Conservation (phyloP, 192 early-diverging fungal genomes). For the Coemansia sp. region DNA sequence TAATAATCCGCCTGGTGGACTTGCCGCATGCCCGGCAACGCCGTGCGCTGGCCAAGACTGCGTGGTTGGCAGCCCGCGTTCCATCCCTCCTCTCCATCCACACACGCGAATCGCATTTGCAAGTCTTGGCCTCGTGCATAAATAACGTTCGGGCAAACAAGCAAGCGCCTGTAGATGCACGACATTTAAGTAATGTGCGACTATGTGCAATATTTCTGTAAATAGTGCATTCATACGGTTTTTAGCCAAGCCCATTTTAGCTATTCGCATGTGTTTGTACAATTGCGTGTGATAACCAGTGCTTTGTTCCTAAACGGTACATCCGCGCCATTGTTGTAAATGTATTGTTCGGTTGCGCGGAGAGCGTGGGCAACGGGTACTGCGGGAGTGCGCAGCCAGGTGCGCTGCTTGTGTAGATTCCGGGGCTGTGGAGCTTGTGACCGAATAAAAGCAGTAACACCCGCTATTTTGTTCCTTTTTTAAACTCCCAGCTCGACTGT, state of each 20-base stretch:
- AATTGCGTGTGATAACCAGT: background rate
- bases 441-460: too few species aligned
- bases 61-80: conserved; percentile 15
- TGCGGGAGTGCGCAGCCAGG: too few species aligned
- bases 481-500: too few species aligned
- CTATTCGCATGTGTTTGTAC: background rate
- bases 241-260: background rate
- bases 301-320: too few species aligned
- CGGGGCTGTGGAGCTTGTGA: too few species aligned
- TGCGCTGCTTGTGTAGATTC: too few species aligned
- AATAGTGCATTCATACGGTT: background rate
- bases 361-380: too few species aligned
- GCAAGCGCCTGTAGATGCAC: background rate
- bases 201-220: background rate
- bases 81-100: conserved; percentile 24
- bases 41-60: conserved; percentile 27
- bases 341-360: too few species aligned
- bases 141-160: conserved; percentile 5
- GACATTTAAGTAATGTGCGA: conserved; percentile 4
- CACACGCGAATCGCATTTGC: conserved; percentile 14
- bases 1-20: conserved; percentile 11
- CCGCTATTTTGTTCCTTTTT: too few species aligned
- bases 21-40: background rate
- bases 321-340: too few species aligned
- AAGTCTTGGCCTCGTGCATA: conserved; percentile 10